These are phyloP conservation scores for Plenodomus lindquistii DNA, from an alignment of 2,329 filamentous ascomycete species.

Conservation along the genomic window DNA sequence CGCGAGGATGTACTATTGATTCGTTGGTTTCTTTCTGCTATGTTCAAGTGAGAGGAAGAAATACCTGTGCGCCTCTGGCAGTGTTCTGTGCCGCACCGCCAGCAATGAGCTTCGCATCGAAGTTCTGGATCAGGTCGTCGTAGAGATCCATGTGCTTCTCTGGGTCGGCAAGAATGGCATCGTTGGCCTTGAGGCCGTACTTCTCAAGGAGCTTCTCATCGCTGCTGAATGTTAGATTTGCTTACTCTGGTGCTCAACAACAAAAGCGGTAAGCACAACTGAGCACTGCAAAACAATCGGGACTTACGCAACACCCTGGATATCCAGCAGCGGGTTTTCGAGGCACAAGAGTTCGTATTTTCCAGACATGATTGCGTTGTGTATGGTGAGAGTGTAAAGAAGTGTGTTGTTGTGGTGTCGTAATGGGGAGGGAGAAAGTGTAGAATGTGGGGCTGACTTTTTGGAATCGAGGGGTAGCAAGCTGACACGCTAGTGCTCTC, in stretches of 20 bases:
- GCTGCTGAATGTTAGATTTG: conserved; percentile 53
- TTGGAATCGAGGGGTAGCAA: conserved; percentile 17
- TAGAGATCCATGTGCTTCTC: conserved; percentile 87
- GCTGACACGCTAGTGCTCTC: background rate
- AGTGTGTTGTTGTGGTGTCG: conserved; percentile 17
- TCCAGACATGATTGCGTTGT: conserved; percentile 71
- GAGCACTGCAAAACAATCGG: background rate
- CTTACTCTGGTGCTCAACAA: conserved; percentile 16
- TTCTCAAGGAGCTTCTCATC: conserved; percentile 84
- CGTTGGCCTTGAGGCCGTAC: conserved; percentile 92
- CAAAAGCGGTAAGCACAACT: background rate
- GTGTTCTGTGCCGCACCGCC: conserved; percentile 98
- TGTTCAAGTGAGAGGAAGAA: background rate
- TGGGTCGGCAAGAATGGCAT: conserved; percentile 88
- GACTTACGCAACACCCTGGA: conserved; percentile 75
- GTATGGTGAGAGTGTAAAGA: conserved; percentile 1
- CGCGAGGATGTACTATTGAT: conserved; percentile 77
- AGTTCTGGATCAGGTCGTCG: conserved; percentile 91
- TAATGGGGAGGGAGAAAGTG: conserved; percentile 17
- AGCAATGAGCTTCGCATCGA: conserved; percentile 90
- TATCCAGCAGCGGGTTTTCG: conserved; percentile 98
- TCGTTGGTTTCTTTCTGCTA: background rate
- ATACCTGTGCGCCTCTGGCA: conserved; percentile 78
- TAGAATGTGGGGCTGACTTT: conserved; percentile 22
- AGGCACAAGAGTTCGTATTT: conserved; percentile 89